phyloP scores from a whole-genome alignment of 2,329 filamentous ascomycete species.

The Phialophora verrucosa region DNA sequence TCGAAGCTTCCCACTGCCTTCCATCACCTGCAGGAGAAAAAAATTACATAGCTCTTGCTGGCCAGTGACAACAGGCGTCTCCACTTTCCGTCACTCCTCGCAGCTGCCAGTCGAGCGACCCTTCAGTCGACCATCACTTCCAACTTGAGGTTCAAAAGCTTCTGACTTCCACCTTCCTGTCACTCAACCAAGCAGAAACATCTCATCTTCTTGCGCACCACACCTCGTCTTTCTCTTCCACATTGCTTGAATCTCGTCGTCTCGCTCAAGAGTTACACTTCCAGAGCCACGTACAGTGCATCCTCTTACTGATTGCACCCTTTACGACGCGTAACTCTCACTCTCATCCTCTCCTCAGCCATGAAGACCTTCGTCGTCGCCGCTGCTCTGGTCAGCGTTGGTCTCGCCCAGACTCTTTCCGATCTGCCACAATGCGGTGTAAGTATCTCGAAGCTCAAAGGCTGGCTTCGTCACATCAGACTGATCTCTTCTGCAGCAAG shows the following conservation, averaged over 20 bases:
- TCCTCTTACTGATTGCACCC: conserved; percentile 34
- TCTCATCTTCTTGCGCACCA: neutral
- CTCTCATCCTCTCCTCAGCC: conserved; percentile 28
- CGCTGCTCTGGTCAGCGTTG: conserved; percentile 37
- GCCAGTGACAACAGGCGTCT: conserved; percentile 3
- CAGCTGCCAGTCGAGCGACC: neutral
- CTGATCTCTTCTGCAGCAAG: conserved; percentile 45
- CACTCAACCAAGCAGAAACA: conserved; percentile 11
- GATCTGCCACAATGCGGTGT: conserved; percentile 41
- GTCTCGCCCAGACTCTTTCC: conserved; percentile 36
- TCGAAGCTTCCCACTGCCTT: neutral
- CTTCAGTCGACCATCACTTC: conserved; percentile 15
- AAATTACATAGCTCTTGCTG: neutral
- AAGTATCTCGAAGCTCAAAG: conserved; percentile 30
- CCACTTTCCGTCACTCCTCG: conserved; percentile 13
- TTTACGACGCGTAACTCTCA: conserved; percentile 34
- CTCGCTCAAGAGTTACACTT: conserved; percentile 24
- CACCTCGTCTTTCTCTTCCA: conserved; percentile 11
- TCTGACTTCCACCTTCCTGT: conserved; percentile 22
- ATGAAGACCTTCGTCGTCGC: conserved; percentile 42
- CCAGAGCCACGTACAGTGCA: conserved; percentile 32
- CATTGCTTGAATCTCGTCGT: conserved; percentile 26
- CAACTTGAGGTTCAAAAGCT: conserved; percentile 15
- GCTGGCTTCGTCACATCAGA: neutral
- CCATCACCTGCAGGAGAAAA: neutral